Base-by-base conservation (phyloP, 306 rosid species). In the Echinosophora koreensis region DNA sequence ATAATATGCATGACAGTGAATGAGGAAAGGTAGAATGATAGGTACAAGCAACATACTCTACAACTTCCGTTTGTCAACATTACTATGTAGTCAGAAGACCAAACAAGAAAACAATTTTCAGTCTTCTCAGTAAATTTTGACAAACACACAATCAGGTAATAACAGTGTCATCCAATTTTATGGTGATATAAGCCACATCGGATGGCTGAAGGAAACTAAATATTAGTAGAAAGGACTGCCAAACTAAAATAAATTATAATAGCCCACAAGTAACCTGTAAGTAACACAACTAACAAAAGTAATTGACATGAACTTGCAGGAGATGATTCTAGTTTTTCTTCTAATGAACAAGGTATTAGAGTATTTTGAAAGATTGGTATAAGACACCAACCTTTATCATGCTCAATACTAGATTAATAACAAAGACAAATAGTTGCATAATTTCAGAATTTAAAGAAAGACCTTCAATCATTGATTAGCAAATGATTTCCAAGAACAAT, bases 51-150 rank as follows among this genome's bases (percentile, higher is more conserved):
- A 14, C 2, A 51, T 8, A 28, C 37, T 46, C 17, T 60, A 46
- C 22, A 12, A 11, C 28, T 62, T 18, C 30, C 62, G 17, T 74
- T 12, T 44, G 50, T 74, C 27, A 61, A 15, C 60, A 15, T 61
- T 47, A 13, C 14, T 44, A 57, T 4, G 0, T 8, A 44, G 16
- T 73, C 69, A 28, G 18, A 57, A 42, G 44, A 73, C 1, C 17
- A 60, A 42, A 4, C 61, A 61, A 60, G 13, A 16, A n/a, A n/a
- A n/a, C n/a, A n/a, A n/a, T n/a, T n/a, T n/a, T n/a, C n/a, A n/a
- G n/a, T n/a, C n/a, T n/a, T n/a, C n/a, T n/a, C n/a, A n/a, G n/a
- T 59, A 59, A 41, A 57, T 41, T 18, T 58, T 73, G 59, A 46
- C 59, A 74, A 27, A 9, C 38, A 58, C 15, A 58, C 37, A 22